Evolutionary conservation across 2,329 filamentous ascomycete genomes (phyloP).

Genomic region (Sporothrix sp.): DNA sequence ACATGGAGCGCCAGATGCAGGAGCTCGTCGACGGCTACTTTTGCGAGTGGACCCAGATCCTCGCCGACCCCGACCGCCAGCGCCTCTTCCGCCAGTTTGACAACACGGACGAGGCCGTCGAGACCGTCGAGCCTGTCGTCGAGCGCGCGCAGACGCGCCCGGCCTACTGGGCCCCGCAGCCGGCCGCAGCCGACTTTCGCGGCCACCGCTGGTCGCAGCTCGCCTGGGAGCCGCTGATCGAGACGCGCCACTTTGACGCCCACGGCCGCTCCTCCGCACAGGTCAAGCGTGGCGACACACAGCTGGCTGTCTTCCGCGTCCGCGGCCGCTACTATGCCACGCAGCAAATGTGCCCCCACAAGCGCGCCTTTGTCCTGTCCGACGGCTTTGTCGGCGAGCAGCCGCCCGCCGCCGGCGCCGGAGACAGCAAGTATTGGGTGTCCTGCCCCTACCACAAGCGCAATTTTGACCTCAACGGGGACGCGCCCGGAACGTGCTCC

Average conservation of each 20-base stretch:
- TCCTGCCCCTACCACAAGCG: constrained; percentile 84
- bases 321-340: constrained; percentile 72
- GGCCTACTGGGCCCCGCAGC: constrained; percentile 64
- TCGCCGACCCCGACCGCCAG: constrained; percentile 58
- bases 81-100: constrained; percentile 64
- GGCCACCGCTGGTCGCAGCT: constrained; percentile 52
- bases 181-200: constrained; percentile 58
- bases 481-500: constrained; percentile 47
- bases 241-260: constrained; percentile 54
- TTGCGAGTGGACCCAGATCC: constrained; percentile 82
- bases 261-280: constrained; percentile 62
- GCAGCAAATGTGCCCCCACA: constrained; percentile 93
- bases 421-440: constrained; percentile 56
- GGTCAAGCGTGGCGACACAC: constrained; percentile 79
- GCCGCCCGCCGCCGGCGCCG: constrained; percentile 23
- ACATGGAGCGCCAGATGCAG: constrained; percentile 80
- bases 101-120: constrained; percentile 64
- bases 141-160: constrained; percentile 68
- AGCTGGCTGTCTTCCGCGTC: constrained; percentile 79
- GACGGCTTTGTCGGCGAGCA: constrained; percentile 71
- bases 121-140: constrained; percentile 58
- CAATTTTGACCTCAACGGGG: constrained; percentile 68
- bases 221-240: constrained; percentile 72
- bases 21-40: constrained; percentile 76
- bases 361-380: constrained; percentile 78